Evolutionary conservation across 2,329 filamentous ascomycete species (phyloP), one percentile per base, ranked within the genome.

Genomic region (Trichophyton schoenleinii): DNA sequence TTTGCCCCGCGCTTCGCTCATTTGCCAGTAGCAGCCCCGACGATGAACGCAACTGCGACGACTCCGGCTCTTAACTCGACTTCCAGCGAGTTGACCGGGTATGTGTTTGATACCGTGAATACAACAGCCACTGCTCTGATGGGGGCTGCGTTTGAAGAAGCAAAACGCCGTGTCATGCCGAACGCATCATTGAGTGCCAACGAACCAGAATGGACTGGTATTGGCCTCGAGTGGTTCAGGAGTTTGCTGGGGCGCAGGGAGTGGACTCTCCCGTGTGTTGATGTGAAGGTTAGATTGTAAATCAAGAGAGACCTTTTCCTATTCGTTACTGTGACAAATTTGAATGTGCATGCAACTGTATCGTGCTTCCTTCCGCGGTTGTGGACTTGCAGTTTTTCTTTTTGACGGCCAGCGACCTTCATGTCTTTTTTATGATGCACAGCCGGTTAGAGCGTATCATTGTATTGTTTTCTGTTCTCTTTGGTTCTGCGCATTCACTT

Each of bases 241-340:
- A 91, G 85, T 69, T 74, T 95, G 58, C 74, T 96, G 58, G 91
- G 91, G 3, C 84, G 84, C 73, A 84, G 88, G 68, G 91, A 96
- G 73, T 95, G 92, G 89, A 83, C 88, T 68, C 83, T 99, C 65
- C 90, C 92, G 62, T 96, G 91, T 73, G 81, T 99, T 74, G 91
- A 96, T 73, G 83, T 97, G 34, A 86, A 91, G 68, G 84, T 97
- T 60, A 80, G 89, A 65, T 76, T 96, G 65, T 94, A 69, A n/a
- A 31, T 5, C 25, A 25, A 53, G 28, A 31, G 22, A 38, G 34
- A 38, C 34, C 34, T 13, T 38, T 38, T 38, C 13, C 22, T 13
- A 31, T 15, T 7, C 18, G 22, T 52, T 52, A 46, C 5, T 15
- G 4, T 13, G 18, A 46, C 44, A 48, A 20, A 20, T 25, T 53